Conservation (phyloP, 2,329 filamentous ascomycete species). For the Gyromitra esculenta region DNA sequence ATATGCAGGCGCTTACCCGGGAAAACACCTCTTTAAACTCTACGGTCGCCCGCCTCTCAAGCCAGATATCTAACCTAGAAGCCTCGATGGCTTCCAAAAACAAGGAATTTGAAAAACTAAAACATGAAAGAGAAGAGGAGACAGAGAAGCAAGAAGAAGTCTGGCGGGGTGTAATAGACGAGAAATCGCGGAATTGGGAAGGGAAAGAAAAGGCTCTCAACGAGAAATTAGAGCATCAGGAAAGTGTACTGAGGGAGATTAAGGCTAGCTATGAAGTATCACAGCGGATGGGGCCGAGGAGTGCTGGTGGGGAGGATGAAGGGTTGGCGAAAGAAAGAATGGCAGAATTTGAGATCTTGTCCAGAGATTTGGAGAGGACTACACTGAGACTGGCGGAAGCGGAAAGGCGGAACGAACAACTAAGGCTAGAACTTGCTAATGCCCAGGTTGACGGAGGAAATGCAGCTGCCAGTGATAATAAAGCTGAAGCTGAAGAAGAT, state of each 20-base stretch:
- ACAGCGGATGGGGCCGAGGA: constrained; percentile 74
- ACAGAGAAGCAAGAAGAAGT: constrained; percentile 90
- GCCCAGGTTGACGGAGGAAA: constrained; percentile 61
- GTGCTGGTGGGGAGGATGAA: constrained; percentile 66
- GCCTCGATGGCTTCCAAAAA: constrained; percentile 55
- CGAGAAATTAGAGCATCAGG: constrained; percentile 94
- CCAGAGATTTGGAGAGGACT: constrained; percentile 88
- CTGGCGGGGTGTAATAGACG: constrained; percentile 87
- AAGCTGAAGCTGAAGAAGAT: constrained; percentile 77
- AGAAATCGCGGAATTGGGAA: constrained; percentile 96
- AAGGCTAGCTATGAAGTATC: constrained; percentile 98
- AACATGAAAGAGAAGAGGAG: constrained; percentile 77
- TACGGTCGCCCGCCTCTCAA: constrained; percentile 67
- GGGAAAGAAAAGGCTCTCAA: constrained; percentile 90
- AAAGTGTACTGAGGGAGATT: constrained; percentile 88
- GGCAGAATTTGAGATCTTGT: constrained; percentile 92
- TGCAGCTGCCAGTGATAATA: constrained; percentile 65
- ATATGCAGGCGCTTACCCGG: constrained; percentile 85
- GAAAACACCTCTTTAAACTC: constrained; percentile 90
- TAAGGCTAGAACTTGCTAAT: constrained; percentile 89
- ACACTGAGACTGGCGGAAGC: constrained; percentile 87
- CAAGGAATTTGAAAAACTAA: constrained; percentile 60
- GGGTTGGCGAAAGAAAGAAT: constrained; percentile 69
- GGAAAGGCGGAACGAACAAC: constrained; percentile 91
- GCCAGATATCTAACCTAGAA: constrained; percentile 56